Conservation (phyloP, 768 basidiomycete species). For the Boletus rubropictus region DNA sequence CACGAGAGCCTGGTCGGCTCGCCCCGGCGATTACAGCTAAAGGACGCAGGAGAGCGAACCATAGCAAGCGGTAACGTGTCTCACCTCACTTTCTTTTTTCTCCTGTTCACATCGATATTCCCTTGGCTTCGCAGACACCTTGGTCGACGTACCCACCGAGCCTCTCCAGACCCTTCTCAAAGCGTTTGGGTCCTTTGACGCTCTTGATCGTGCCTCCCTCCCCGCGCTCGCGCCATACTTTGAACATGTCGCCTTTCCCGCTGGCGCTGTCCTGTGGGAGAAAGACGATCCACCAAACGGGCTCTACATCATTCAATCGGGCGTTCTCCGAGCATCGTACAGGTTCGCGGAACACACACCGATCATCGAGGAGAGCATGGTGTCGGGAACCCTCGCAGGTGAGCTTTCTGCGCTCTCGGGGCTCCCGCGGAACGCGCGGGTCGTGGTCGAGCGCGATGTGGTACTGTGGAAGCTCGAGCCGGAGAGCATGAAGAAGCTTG, state of each 20-base stretch:
- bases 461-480: constrained; percentile 77
- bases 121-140: constrained; percentile 12
- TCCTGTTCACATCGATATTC: background rate
- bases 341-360: constrained; percentile 63
- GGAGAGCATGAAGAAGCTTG: constrained; percentile 53
- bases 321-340: constrained; percentile 81
- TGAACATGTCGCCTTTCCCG: constrained; percentile 49
- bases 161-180: constrained; percentile 72
- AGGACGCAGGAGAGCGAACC: constrained; percentile 65
- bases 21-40: constrained; percentile 61
- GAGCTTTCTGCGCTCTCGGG: constrained; percentile 83
- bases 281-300: constrained; percentile 76
- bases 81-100: too few relatives aligned
- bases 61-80: constrained; percentile 50
- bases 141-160: constrained; percentile 41
- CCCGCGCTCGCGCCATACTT: constrained; percentile 67
- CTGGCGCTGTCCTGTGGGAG: constrained; percentile 64
- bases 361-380: constrained; percentile 83
- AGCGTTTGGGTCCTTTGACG: constrained; percentile 71
- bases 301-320: constrained; percentile 84
- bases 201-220: constrained; percentile 52
- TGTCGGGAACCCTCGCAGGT: constrained; percentile 86
- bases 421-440: constrained; percentile 77
- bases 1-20: constrained; percentile 46
- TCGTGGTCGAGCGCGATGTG: constrained; percentile 70